Evolutionary conservation across 768 basidiomycete genomes (phyloP), one percentile per base, ranked within the genome.

Genomic region (Coprinopsis strossmayeri): DNA sequence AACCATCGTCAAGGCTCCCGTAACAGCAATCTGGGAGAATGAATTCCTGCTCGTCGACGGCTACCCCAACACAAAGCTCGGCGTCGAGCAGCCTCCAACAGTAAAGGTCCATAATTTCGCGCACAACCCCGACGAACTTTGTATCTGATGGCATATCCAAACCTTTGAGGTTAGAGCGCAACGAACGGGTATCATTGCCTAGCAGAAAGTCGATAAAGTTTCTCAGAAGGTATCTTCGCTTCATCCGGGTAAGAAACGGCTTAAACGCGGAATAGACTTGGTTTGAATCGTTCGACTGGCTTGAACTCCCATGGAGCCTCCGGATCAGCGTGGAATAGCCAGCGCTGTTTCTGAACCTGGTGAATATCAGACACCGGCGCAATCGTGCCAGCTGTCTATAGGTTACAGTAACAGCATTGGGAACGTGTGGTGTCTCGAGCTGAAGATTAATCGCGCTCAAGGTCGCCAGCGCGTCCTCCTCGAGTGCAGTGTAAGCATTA

Each of bases 321-420:
- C 20, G 34, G 9, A 50, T 34, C 17, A 50, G 15, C 15, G 21
- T 35, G 15, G 59, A 55, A 53, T 79, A 82, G 11, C 68, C 68
- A 7, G 63, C 60, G 54, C 76, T 72, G 50, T 82, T 82, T 12
- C 80, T 66, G 52, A 78, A 82, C n/a, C 79, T 71, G 0, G 82
- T 61, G 53, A 82, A 80, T 10, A 73, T 63, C 37, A 81, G 69
- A 56, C 74, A 81, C 50, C 70, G 73, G 9, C 73, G 67, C 1
- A 82, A 52, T n/a, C 58, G 63, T 56, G 46, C 63, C 59, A n/a
- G 65, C 62, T 28, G 62, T 64, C 55, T 57, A 59, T 20, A 39
- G 23, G 42, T n/a, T 21, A 25, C 23, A 21, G 49, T 10, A 43
- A 17, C 18, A 20, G 20, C 12, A 18, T 1, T 27, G n/a, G 24